These are phyloP conservation scores for Lotmaria passim DNA, from an alignment of 208 protist species.

Conservation along the genomic window DNA sequence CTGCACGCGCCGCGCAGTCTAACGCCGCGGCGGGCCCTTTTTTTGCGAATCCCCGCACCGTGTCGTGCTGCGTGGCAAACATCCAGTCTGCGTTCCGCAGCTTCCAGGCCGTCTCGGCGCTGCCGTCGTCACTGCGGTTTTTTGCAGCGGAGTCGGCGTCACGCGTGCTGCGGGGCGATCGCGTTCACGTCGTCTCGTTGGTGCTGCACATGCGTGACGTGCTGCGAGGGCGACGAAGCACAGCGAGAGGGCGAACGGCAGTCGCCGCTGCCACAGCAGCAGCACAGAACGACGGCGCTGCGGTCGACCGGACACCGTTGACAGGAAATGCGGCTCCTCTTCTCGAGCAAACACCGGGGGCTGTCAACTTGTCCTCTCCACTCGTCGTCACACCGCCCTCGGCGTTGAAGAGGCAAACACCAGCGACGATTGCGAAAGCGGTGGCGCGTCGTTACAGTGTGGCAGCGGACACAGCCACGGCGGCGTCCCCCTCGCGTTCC, in stretches of 20 bases:
- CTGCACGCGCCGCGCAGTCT: background rate
- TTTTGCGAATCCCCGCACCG: constrained; percentile 57
- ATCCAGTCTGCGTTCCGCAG: constrained; percentile 41
- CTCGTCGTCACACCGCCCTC: background rate
- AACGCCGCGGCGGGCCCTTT: constrained; percentile 14
- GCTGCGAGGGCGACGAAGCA: constrained; percentile 7
- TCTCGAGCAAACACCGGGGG: background rate
- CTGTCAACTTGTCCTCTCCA: background rate
- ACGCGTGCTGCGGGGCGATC: constrained; percentile 55
- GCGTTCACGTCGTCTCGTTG: constrained; percentile 48
- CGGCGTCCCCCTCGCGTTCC: background rate
- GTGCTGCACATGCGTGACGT: constrained; percentile 35
- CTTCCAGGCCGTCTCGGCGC: constrained; percentile 24
- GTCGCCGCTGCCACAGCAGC: background rate
- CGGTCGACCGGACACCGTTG: background rate
- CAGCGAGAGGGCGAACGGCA: background rate
- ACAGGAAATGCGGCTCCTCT: background rate
- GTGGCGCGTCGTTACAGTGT: background rate
- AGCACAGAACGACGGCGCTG: background rate
- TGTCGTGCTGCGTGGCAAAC: constrained; percentile 60
- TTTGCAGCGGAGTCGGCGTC: constrained; percentile 27
- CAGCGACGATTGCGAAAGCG: constrained; percentile 9
- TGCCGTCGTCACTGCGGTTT: constrained; percentile 5
- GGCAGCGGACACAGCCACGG: background rate
- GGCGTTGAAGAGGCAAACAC: background rate